Base-by-base conservation (phyloP, 1,284 basidiomycete species). In the Erythrobasidium hasegawianum region DNA sequence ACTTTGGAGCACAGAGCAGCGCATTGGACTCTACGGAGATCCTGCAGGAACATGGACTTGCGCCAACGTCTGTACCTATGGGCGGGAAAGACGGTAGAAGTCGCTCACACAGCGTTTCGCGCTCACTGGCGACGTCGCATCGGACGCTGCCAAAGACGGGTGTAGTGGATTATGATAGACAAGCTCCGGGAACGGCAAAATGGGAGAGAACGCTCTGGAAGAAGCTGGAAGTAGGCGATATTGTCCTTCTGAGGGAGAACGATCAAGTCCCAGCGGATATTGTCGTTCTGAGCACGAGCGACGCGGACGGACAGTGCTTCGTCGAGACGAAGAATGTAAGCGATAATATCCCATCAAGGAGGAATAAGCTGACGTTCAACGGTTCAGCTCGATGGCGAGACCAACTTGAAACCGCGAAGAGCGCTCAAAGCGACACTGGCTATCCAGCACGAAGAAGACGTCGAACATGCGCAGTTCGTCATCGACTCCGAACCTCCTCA, bases 191-290 rank as follows among this genome's bases (percentile, higher is more conserved):
- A 0, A 84, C 86, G 0, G 87, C 90, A 0, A 82, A 84, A 27
- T 97, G 94, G 94, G 94, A 97, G 76, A 82, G 93, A 65, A 97
- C 95, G 2, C 80, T 97, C 1, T 98, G 95, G 95, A 97, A 97
- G 81, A 97, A 97, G 81, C 82, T 98, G 55, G 92, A 96, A 77
- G 94, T 97, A 4, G 95, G 95, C n/a, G 95, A 97, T 76, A 79
- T 97, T 24, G 89, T 98, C 24, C 79, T 97, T 1, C 81, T 97
- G 26, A 82, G 87, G 61, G 91, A 97, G 74, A 89, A 97, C 76
- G 95, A 97, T 68, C 92, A 96, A 78, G 87, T 97, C 7, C 94
- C 95, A 0, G 95, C 95, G 7, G 94, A 98, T 75, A 87, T 97
- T 67, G 83, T 95, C 66, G 88, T 97, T 0, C 83, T 97, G 16